These are phyloP conservation scores for Scheffersomyces coipomensis DNA, from an alignment of 805 yeast genomes.

Conservation along the genomic window DNA sequence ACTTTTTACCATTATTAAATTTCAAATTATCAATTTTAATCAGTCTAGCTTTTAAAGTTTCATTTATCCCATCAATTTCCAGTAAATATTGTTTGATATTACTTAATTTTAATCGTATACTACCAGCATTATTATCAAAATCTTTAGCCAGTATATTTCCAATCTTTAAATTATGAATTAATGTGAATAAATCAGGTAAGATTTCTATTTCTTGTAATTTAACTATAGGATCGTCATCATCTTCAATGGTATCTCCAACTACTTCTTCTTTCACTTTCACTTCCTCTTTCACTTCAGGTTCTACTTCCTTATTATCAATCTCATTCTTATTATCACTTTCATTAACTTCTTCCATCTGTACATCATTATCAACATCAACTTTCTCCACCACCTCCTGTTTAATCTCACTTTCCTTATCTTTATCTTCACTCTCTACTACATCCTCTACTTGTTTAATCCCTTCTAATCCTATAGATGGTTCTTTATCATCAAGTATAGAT, in stretches of 20 bases:
- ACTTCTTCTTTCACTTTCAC: slow-evolving; percentile 1
- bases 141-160: slow-evolving; percentile 41
- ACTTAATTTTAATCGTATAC: slow-evolving; percentile 33
- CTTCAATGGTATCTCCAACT: background rate
- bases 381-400: no score
- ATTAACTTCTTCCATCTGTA: no score
- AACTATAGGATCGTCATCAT: slow-evolving; percentile 13
- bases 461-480: background rate
- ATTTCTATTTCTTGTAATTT: slow-evolving; percentile 30
- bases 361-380: no score
- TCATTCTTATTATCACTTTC: background rate
- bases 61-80: slow-evolving; percentile 38
- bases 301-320: slow-evolving; percentile 9
- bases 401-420: no score
- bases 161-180: slow-evolving; percentile 31
- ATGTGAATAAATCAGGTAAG: slow-evolving; percentile 35
- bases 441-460: no score
- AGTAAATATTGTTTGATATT: slow-evolving; percentile 27
- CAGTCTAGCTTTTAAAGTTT: slow-evolving; percentile 24
- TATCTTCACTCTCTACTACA: no score
- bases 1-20: slow-evolving; percentile 22
- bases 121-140: slow-evolving; percentile 41
- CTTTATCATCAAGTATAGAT: background rate
- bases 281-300: slow-evolving; percentile 2
- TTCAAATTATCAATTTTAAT: slow-evolving; percentile 21